phyloP scores from a whole-genome alignment of 148 eudicot genomes.

The Linanthus parryae region DNA sequence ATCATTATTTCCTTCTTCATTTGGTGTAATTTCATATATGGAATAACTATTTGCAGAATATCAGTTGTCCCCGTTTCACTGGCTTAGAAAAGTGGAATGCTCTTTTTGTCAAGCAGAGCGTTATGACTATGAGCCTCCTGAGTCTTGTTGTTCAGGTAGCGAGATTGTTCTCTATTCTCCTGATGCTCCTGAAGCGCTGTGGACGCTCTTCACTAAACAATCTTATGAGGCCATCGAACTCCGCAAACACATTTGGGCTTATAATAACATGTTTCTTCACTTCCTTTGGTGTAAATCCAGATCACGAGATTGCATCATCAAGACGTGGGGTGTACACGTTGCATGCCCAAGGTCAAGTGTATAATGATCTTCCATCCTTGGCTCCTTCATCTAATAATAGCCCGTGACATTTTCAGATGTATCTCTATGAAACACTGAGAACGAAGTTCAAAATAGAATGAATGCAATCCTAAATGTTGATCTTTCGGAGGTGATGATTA shows the following conservation, averaged over 20 bases:
- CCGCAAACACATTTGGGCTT: not conserved
- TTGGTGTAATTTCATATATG: too few relatives aligned
- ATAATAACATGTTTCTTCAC: not conserved
- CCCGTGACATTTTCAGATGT: not conserved
- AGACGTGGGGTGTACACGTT: not conserved
- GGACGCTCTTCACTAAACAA: not conserved
- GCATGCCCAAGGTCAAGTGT: not conserved
- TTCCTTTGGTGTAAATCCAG: not conserved
- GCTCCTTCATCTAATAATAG: not conserved
- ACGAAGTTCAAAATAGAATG: conserved; percentile 1
- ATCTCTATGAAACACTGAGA: not conserved
- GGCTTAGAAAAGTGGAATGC: too few relatives aligned
- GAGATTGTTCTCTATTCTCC: not conserved
- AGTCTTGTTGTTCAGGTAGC: not conserved
- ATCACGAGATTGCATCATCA: not conserved
- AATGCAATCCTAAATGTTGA: not conserved
- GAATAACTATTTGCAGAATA: too few relatives aligned
- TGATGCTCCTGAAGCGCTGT: not conserved
- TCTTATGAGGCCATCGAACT: not conserved
- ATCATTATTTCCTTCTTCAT: too few relatives aligned
- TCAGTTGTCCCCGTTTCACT: too few relatives aligned
- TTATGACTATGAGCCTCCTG: not conserved
- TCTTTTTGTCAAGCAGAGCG: too few relatives aligned
- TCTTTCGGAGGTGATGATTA: not conserved
- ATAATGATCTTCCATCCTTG: not conserved